Evolutionary conservation across 1,284 basidiomycete genomes (phyloP), one percentile per base, ranked within the genome.

Genomic region (Sanghuangporus sanghuang): DNA sequence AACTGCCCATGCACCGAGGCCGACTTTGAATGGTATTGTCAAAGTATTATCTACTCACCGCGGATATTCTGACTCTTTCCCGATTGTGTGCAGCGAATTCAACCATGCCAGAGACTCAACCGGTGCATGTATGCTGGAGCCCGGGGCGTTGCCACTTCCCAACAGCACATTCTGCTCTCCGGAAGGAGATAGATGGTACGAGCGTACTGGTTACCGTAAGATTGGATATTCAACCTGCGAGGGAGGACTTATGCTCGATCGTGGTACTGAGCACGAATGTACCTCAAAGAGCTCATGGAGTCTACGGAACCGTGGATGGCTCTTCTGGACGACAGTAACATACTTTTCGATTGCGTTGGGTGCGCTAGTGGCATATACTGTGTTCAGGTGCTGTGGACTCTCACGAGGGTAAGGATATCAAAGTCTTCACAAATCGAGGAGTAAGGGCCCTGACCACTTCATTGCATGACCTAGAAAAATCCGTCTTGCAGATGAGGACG

Each of bases 21-120:
- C 0, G 95, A 98, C 76, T 98, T 97, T 74, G 95, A 98, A 78
- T 98, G 95, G 94, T 94, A 66, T 23, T 21, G 16, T 38, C 18
- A 8, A 42, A 35, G 60, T 18, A 16, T 16, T 38, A 39, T 36
- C 55, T 27, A 6, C 9, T 9, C 36, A 39, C 54, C 60, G 0
- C 48, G 46, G 9, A 9, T 38, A 9, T 58, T 21, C 12, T 8
- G n/a, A 65, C 21, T 52, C 27, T 5, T 12, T 56, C 40, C 27
- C 35, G 58, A 40, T 32, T 32, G 27, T 32, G 27, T 3, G 27
- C 27, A 94, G 94, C 71, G 95, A 97, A 79, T 97, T 95, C 80
- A 97, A 97, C 73, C 79, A 95, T 71, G 79, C 83, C 64, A 86
- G 88, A 66, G 82, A 95, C 68, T 74, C 73, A 0, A 77, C 79